Percentiles rank a stretch among this genome's conserved stretches.
Evolutionary conservation across 306 rosid genomes (phyloP).

Genomic region (Rubus parviflorus): DNA sequence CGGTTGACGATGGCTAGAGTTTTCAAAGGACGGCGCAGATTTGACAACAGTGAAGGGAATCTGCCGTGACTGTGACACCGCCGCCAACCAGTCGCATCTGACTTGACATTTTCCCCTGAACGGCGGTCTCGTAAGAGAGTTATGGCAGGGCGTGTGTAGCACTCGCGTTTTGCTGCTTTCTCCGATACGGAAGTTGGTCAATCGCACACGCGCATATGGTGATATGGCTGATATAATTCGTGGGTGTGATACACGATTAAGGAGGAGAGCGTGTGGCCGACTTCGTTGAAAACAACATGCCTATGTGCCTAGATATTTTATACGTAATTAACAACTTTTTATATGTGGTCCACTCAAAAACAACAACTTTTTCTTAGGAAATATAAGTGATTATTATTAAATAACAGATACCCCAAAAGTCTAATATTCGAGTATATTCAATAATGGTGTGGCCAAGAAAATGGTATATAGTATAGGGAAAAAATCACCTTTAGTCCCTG

Average conservation of each 20-base stretch:
- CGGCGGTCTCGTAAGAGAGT: neutral
- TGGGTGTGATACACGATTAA: neutral
- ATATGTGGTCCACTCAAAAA: neutral
- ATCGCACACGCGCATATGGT: neutral
- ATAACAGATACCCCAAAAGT: neutral
- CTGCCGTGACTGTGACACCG: slow-evolving; percentile 23
- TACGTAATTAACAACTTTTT: no score
- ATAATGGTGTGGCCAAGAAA: neutral
- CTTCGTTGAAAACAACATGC: neutral
- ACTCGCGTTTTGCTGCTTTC: neutral
- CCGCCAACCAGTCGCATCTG: slow-evolving; percentile 29
- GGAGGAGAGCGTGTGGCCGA: neutral
- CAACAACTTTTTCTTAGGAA: neutral
- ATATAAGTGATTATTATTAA: neutral
- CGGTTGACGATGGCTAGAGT: neutral
- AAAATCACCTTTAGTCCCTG: no score
- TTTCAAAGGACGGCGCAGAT: slow-evolving; percentile 15
- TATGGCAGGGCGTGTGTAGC: neutral
- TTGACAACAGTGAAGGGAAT: slow-evolving; percentile 14
- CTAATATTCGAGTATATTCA: slow-evolving; percentile 6
- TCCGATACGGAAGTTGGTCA: neutral
- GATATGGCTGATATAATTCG: no score
- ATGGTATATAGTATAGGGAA: no score
- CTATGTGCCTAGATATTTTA: neutral
- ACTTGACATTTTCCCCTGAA: neutral